These are phyloP conservation scores for Trichophyton rubrum DNA, from an alignment of 2,329 filamentous ascomycete species.

Conservation along the genomic window DNA sequence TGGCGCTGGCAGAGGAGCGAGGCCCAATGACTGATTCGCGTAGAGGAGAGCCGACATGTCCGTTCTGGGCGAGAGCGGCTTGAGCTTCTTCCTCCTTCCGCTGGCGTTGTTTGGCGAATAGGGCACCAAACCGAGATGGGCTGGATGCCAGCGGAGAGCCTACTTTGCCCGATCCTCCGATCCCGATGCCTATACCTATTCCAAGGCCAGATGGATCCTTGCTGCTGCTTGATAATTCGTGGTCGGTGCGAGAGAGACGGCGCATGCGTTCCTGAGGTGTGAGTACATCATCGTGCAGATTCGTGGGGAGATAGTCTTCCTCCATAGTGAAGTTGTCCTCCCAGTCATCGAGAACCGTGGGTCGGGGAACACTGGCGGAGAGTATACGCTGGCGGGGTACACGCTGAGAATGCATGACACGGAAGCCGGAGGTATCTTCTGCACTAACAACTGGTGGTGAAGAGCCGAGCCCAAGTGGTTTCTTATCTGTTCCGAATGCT, in stretches of 20 bases:
- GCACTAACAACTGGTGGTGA: constrained; percentile 47
- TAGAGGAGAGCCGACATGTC: constrained; percentile 53
- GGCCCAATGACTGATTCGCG: constrained; percentile 47
- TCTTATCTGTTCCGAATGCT: constrained; percentile 60
- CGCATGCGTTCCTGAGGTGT: constrained; percentile 50
- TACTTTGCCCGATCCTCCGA: constrained; percentile 37
- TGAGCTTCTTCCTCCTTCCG: constrained; percentile 39
- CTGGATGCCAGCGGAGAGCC: constrained; percentile 47
- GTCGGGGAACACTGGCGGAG: constrained; percentile 48
- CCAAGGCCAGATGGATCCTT: constrained; percentile 38
- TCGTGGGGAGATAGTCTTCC: constrained; percentile 74
- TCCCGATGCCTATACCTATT: constrained; percentile 18
- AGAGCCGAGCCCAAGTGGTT: constrained; percentile 41
- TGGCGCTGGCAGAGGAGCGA: constrained; percentile 35
- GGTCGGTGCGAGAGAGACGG: constrained; percentile 46
- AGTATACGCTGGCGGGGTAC: constrained; percentile 46
- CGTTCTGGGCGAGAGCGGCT: constrained; percentile 34
- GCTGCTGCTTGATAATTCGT: constrained; percentile 36
- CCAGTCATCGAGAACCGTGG: constrained; percentile 44
- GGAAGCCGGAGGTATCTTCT: constrained; percentile 55
- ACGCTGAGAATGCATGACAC: constrained; percentile 54
- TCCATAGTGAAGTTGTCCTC: constrained; percentile 64
- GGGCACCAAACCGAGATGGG: constrained; percentile 49
- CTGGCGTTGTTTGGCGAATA: constrained; percentile 43
- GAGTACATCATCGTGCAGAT: constrained; percentile 50